Evolutionary conservation across 495 filamentous ascomycete species (phyloP).

Genomic region (Jackrogersella minutella): DNA sequence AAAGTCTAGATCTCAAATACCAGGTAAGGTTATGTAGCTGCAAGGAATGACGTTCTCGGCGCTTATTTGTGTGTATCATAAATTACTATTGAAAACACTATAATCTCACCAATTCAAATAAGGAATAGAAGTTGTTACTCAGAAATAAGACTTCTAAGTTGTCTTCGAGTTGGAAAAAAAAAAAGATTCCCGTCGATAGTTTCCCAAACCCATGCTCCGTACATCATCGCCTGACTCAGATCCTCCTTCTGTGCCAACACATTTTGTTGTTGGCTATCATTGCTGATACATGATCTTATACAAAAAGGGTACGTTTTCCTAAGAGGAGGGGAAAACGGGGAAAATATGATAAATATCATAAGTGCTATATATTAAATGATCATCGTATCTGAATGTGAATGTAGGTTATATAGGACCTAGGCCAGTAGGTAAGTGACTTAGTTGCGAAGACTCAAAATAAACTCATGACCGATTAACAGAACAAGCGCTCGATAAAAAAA

Average conservation of each 20-base stretch:
- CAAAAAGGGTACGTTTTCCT: background rate
- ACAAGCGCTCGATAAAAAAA: background rate
- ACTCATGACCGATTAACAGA: background rate
- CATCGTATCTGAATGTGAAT: no score
- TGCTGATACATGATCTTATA: background rate
- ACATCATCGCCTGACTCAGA: conserved; percentile 6
- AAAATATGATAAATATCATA: no score
- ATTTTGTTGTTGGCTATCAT: background rate
- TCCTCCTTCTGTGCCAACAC: no score
- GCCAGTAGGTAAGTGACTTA: no score
- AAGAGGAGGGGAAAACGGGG: background rate
- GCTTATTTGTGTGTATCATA: no score
- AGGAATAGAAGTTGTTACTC: background rate
- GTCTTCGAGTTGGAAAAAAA: background rate
- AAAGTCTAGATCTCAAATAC: background rate
- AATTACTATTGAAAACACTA: no score
- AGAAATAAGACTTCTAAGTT: background rate
- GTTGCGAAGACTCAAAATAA: background rate
- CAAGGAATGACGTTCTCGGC: no score
- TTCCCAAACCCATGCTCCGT: background rate
- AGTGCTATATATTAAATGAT: no score
- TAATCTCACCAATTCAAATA: no score
- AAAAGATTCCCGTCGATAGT: background rate
- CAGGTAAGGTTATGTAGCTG: no score
- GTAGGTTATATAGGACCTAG: no score